These are phyloP conservation scores for Phytophthora fragariae DNA, from an alignment of 352 stramenopile genomes.

Conservation along the genomic window DNA sequence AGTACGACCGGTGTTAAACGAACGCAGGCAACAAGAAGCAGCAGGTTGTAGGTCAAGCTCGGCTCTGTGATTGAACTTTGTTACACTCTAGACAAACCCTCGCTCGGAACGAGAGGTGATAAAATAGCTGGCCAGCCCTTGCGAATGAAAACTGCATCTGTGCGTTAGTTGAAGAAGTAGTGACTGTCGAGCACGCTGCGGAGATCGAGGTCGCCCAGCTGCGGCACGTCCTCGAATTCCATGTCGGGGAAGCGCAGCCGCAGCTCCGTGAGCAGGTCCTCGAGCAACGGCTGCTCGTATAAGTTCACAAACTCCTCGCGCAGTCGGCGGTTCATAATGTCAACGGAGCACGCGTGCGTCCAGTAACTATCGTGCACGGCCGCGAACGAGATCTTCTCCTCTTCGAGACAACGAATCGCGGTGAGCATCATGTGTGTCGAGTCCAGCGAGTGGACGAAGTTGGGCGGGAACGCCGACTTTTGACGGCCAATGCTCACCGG, in stretches of 20 bases:
- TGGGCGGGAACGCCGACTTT: slow-evolving; percentile 98
- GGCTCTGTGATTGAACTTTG: slow-evolving; percentile 40
- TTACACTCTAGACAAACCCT: slow-evolving; percentile 45
- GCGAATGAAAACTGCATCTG: slow-evolving; percentile 3
- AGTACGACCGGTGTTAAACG: background rate
- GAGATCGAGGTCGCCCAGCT: slow-evolving; percentile 95
- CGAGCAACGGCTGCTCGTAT: slow-evolving; percentile 97
- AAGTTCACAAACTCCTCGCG: slow-evolving; percentile 97
- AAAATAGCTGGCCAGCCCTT: slow-evolving; percentile 38
- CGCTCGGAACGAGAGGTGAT: slow-evolving; percentile 16
- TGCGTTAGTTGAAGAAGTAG: slow-evolving; percentile 99
- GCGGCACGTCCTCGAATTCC: slow-evolving; percentile 94
- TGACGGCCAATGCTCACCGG: slow-evolving; percentile 86
- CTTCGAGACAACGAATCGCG: slow-evolving; percentile 92
- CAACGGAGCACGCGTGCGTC: slow-evolving; percentile 96
- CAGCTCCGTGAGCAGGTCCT: slow-evolving; percentile 94
- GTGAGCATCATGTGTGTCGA: slow-evolving; percentile 99
- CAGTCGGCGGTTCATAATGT: slow-evolving; percentile 96
- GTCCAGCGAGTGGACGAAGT: slow-evolving; percentile 99
- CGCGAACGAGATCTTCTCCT: slow-evolving; percentile 95
- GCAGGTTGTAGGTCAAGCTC: slow-evolving; percentile 17
- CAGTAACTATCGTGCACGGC: slow-evolving; percentile 99
- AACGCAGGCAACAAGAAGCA: background rate
- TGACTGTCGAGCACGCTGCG: slow-evolving; percentile 94
- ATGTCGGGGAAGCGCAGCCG: slow-evolving; percentile 96